A percentile compares a stretch with the other conserved stretches of the same genome.
Evolutionary conservation across 2,329 filamentous ascomycete genomes (phyloP).

Genomic region (Emmonsia crescens): DNA sequence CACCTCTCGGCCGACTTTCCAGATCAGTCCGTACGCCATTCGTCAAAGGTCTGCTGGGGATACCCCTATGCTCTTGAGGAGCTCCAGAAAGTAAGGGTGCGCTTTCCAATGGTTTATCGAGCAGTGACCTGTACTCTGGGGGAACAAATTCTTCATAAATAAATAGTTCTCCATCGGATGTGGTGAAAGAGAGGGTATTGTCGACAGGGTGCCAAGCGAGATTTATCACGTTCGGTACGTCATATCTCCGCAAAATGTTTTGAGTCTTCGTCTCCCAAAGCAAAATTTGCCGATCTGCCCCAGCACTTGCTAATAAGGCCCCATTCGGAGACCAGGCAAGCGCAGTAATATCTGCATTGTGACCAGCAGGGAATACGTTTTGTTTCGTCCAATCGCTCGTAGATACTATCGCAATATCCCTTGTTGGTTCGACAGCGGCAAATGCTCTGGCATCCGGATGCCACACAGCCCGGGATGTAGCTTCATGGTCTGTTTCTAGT

Average conservation of each 20-base stretch:
- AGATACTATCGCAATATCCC: conserved; percentile 80
- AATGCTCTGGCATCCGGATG: conserved; percentile 92
- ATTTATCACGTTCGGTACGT: conserved; percentile 74
- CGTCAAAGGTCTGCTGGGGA: conserved; percentile 45
- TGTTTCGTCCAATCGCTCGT: conserved; percentile 83
- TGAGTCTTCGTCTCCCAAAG: conserved; percentile 90
- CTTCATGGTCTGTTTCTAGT: conserved; percentile 65
- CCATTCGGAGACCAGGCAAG: conserved; percentile 93
- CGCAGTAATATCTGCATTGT: conserved; percentile 75
- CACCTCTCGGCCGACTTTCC: conserved; percentile 43
- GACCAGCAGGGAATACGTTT: conserved; percentile 64
- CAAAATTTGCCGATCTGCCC: conserved; percentile 38
- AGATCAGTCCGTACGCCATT: conserved; percentile 48
- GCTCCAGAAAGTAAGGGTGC: conserved; percentile 82
- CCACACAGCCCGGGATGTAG: conserved; percentile 68
- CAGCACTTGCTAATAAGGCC: conserved; percentile 61
- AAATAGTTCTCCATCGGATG: conserved; percentile 82
- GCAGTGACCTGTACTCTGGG: conserved; percentile 36
- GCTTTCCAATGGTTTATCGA: conserved; percentile 51
- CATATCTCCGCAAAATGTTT: conserved; percentile 63
- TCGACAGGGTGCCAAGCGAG: conserved; percentile 83
- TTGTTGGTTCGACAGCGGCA: conserved; percentile 68
- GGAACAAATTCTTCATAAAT: conserved; percentile 58
- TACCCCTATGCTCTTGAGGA: conserved; percentile 50
- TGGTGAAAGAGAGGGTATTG: conserved; percentile 86